Base-by-base conservation (phyloP, 1,284 basidiomycete species). In the Tranzscheliella williamsii region DNA sequence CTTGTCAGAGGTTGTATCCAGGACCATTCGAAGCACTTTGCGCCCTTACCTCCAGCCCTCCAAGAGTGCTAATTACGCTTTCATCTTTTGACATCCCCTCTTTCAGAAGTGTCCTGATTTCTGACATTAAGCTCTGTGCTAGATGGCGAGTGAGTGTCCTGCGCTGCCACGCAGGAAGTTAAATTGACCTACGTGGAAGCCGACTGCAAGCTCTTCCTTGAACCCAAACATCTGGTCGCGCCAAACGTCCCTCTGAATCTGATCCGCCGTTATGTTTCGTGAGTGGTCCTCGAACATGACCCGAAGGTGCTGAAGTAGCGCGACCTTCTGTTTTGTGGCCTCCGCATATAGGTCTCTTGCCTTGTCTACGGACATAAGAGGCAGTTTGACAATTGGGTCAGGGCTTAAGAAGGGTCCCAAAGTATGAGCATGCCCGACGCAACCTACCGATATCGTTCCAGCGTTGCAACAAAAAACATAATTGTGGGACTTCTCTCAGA, bases 401-500 rank as follows among this genome's bases (percentile, higher is more conserved):
- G n/a, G n/a, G n/a, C n/a, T n/a, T n/a, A n/a, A n/a, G n/a, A n/a
- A n/a, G n/a, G n/a, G n/a, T n/a, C n/a, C n/a, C n/a, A n/a, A n/a
- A n/a, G n/a, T n/a, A n/a, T n/a, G n/a, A n/a, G n/a, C n/a, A n/a
- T n/a, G n/a, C n/a, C n/a, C n/a, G n/a, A n/a, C n/a, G n/a, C n/a
- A n/a, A 22, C 54, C 7, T 37, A 65, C 53, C 60, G 4, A 45
- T 39, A 27, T 63, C 49, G 21, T 38, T 46, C 54, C 44, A 51
- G 3, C 64, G 43, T 35, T 52, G 46, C 21, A 67, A 18, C 16
- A 50, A 42, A 22, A 52, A 60, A 31, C 64, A 67, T 37, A 64
- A 38, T 12, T 46, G 50, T 4, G 55, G 56, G 3, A 67, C 30
- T 16, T 67, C 60, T 32, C 64, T 41, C 6, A 64, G 31, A 23